These are phyloP conservation scores for Nicotiana benthamiana DNA, from an alignment of 257 asterid genomes.

Conservation along the genomic window DNA sequence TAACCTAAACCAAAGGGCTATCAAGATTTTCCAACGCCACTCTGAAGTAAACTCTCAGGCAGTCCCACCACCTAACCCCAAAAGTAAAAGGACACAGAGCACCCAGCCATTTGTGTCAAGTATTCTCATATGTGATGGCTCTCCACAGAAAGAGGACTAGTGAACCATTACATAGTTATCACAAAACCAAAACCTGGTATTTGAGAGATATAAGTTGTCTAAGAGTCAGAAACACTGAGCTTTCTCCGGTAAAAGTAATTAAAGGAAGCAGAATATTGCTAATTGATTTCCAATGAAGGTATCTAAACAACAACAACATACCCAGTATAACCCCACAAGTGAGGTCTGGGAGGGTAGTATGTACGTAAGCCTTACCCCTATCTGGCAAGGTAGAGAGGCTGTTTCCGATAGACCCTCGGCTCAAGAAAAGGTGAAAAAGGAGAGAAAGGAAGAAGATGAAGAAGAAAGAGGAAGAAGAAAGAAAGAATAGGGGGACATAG, in stretches of 20 bases:
- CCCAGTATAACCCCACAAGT: no score
- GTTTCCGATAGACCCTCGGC: no score
- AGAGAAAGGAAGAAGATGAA: no score
- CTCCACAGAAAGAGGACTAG: background rate
- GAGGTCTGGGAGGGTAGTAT: no score
- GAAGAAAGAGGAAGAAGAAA: no score
- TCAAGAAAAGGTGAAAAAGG: no score
- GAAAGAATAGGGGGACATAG: no score
- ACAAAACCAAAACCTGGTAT: background rate
- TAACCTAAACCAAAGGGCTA: background rate
- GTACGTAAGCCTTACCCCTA: no score
- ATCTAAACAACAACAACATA: no score
- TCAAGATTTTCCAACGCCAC: background rate
- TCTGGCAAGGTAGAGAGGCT: no score
- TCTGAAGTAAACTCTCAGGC: background rate
- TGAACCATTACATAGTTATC: background rate
- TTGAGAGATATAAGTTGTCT: background rate
- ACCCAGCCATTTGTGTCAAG: background rate
- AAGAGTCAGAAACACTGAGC: background rate
- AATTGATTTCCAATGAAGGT: background rate
- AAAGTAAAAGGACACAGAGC: background rate
- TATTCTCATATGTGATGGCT: background rate
- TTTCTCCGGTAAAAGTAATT: background rate
- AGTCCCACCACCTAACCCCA: background rate
- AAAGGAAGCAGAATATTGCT: background rate